A percentile compares a stretch with the other conserved stretches of the same genome.
phyloP scores from a whole-genome alignment of 495 filamentous ascomycete species.

The Copromyces sp. region DNA sequence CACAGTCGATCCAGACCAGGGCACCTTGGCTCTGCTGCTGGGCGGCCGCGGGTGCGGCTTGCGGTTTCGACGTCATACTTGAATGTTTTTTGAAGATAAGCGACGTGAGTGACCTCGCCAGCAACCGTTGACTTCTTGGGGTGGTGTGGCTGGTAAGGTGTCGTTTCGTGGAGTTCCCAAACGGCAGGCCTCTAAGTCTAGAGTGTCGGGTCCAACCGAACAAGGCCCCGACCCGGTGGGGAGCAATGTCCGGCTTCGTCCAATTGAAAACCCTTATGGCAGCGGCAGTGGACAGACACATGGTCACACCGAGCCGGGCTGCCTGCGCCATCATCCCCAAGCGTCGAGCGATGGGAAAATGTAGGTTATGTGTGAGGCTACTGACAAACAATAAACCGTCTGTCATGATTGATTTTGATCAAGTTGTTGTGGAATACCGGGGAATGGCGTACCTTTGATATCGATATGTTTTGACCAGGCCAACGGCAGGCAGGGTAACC shows the following conservation, averaged over 20 bases:
- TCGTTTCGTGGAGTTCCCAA: neutral
- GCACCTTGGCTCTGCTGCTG: slow-evolving; percentile 28
- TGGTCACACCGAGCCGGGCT: neutral
- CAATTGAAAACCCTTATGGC: neutral
- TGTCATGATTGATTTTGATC: neutral
- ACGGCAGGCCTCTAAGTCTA: neutral
- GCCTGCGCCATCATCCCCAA: neutral
- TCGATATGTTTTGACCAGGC: neutral
- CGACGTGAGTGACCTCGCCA: neutral
- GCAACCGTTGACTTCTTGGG: neutral
- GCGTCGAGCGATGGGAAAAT: slow-evolving; percentile 42
- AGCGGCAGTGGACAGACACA: neutral
- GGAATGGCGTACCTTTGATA: neutral
- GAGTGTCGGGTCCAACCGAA: neutral
- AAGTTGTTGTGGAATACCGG: neutral
- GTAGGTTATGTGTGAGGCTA: neutral
- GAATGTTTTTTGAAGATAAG: neutral
- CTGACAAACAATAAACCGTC: neutral
- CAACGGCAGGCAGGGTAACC: neutral
- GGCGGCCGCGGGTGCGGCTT: neutral
- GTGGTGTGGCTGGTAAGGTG: neutral
- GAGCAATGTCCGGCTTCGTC: neutral
- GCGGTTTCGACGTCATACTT: neutral
- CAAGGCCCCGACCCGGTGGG: neutral
- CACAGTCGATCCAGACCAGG: slow-evolving; percentile 84